These are phyloP conservation scores for Sugiyamaella marilandica DNA, from an alignment of 805 yeast species.

Conservation along the genomic window DNA sequence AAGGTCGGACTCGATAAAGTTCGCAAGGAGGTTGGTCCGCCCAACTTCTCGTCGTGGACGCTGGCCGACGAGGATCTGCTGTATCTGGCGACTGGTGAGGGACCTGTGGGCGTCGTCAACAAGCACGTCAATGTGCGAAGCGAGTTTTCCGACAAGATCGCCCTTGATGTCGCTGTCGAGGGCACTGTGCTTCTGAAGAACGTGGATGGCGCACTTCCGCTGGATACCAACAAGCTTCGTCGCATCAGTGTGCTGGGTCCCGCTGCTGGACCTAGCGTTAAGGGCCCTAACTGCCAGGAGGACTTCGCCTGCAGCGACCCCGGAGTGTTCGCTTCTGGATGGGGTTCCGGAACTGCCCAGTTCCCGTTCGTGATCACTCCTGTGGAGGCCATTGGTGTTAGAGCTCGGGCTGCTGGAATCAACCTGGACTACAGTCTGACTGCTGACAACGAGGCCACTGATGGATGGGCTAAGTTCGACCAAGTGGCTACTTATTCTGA, in stretches of 20 bases:
- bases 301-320: slow-evolving; percentile 46
- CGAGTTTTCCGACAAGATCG: slow-evolving; percentile 42
- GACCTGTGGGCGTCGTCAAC: slow-evolving; percentile 51
- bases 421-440: slow-evolving; percentile 43
- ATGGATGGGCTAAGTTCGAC: slow-evolving; percentile 33
- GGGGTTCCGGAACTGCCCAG: slow-evolving; percentile 61
- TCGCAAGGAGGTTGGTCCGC: slow-evolving; percentile 27
- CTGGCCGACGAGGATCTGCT: slow-evolving; percentile 41
- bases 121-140: slow-evolving; percentile 52
- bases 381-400: slow-evolving; percentile 47
- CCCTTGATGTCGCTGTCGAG: slow-evolving; percentile 52
- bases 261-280: slow-evolving; percentile 48
- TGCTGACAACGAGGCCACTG: slow-evolving; percentile 39
- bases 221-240: slow-evolving; percentile 39
- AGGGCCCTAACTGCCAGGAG: slow-evolving; percentile 47
- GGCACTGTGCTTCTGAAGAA: slow-evolving; percentile 55
- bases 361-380: slow-evolving; percentile 57
- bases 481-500: slow-evolving; percentile 48
- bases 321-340: slow-evolving; percentile 56
- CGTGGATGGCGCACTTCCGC: slow-evolving; percentile 48
- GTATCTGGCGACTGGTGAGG: slow-evolving; percentile 38
- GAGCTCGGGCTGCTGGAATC: slow-evolving; percentile 44
- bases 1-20: slow-evolving; percentile 36
- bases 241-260: slow-evolving; percentile 45
- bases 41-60: slow-evolving; percentile 59